A percentile compares a stretch with the other conserved stretches of the same genome.
Evolutionary conservation across 139 green algal species (phyloP).

Genomic region (Chlamydomonas schloesseri): DNA sequence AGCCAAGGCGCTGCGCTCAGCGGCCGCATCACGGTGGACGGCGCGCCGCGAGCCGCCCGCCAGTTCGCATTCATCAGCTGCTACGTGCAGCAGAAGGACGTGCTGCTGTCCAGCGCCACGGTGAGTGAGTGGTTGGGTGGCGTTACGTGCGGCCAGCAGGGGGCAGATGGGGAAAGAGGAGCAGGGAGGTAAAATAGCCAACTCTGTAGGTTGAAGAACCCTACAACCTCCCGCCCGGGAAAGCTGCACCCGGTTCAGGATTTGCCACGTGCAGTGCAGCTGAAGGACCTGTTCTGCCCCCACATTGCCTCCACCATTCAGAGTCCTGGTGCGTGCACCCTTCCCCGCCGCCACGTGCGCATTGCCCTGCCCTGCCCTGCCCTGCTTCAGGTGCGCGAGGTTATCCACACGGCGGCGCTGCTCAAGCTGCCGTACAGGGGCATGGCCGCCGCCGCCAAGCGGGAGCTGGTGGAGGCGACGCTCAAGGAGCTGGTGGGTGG

Average conservation of each 20-base stretch:
- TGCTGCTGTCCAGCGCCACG: constrained; percentile 75
- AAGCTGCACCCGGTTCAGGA: too few relatives aligned
- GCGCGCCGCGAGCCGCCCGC: neutral
- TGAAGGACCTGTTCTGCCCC: too few relatives aligned
- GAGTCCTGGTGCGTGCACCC: too few relatives aligned
- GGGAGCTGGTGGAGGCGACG: constrained; percentile 65
- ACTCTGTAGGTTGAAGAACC: too few relatives aligned
- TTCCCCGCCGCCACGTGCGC: too few relatives aligned
- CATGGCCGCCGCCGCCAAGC: constrained; percentile 58
- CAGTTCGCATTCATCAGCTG: constrained; percentile 53
- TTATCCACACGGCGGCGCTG: constrained; percentile 71
- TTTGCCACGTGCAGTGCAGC: constrained; percentile 52
- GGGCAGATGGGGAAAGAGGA: too few relatives aligned
- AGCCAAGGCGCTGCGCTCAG: constrained; percentile 19
- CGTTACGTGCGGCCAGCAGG: too few relatives aligned
- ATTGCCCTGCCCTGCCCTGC: neutral
- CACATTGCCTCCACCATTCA: too few relatives aligned
- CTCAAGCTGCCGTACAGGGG: constrained; percentile 67
- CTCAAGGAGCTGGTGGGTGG: constrained; percentile 70
- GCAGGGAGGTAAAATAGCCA: too few relatives aligned
- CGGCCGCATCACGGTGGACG: constrained; percentile 71
- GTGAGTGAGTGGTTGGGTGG: constrained; percentile 42
- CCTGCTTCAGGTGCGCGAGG: constrained; percentile 58
- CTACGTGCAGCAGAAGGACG: constrained; percentile 77
- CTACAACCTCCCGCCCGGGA: too few relatives aligned